phyloP scores from a whole-genome alignment of 768 basidiomycete genomes.

The Pleurotus citrinopileatus region DNA sequence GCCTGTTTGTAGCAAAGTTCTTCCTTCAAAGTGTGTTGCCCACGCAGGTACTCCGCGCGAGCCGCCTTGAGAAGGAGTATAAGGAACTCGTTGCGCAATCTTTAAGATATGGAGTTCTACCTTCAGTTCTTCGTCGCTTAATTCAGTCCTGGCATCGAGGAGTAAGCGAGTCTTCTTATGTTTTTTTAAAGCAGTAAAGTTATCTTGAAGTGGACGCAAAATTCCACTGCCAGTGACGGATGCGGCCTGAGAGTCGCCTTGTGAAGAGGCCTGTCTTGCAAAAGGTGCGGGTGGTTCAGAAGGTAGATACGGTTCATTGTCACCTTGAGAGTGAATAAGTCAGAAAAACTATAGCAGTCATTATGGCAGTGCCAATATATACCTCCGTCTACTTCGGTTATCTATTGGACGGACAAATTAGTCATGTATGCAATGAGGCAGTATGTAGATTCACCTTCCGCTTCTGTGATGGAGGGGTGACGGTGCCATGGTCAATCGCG shows the following conservation, averaged over 20 bases:
- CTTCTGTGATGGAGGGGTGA: neutral
- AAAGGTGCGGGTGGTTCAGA: no score
- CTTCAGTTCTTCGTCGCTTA: slow-evolving; percentile 82
- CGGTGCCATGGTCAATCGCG: neutral
- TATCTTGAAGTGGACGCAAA: slow-evolving; percentile 19
- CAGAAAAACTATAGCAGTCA: no score
- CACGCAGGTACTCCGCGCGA: slow-evolving; percentile 63
- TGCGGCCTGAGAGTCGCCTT: slow-evolving; percentile 28
- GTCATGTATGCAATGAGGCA: neutral
- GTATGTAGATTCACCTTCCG: neutral
- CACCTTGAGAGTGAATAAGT: no score
- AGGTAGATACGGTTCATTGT: no score
- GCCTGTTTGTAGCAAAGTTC: slow-evolving; percentile 48
- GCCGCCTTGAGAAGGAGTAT: slow-evolving; percentile 46
- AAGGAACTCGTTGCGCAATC: no score
- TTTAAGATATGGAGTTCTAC: slow-evolving; percentile 33
- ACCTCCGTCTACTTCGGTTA: neutral
- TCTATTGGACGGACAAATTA: neutral
- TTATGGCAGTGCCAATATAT: no score
- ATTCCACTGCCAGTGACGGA: slow-evolving; percentile 27
- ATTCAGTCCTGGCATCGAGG: slow-evolving; percentile 71
- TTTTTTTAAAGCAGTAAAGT: slow-evolving; percentile 22
- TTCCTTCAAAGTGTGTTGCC: slow-evolving; percentile 52
- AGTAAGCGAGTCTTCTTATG: slow-evolving; percentile 54
- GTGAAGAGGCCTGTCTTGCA: no score